Conservation (phyloP, 192 early-diverging fungal genomes). For the Podila verticillata region DNA sequence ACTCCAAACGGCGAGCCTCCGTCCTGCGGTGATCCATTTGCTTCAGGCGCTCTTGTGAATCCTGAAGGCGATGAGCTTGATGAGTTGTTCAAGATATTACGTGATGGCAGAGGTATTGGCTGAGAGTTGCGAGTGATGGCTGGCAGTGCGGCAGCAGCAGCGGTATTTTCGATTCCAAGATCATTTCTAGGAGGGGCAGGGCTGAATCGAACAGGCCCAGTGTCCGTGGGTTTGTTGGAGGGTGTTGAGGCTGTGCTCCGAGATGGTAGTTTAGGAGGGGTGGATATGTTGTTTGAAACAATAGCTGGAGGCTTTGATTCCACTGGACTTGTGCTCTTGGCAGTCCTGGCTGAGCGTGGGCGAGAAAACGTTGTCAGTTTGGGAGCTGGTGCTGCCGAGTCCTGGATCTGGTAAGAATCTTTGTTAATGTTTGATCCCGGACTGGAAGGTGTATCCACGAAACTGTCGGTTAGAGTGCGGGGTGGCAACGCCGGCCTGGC, state of each 20-base stretch:
- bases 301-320: background rate
- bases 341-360: conserved; percentile 55
- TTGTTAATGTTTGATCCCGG: background rate
- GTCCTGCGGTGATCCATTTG: background rate
- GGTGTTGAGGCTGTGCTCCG: background rate
- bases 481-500: conserved; percentile 28
- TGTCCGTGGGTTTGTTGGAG: conserved; percentile 2
- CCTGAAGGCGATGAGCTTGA: background rate
- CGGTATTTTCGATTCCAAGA: background rate
- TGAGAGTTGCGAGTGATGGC: conserved; percentile 28
- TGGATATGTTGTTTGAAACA: background rate
- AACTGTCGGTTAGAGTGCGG: conserved; percentile 15
- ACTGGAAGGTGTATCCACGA: conserved; percentile 13
- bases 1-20: conserved; percentile 25
- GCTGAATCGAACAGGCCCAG: conserved; percentile 33
- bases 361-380: conserved; percentile 49
- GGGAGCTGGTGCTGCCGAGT: conserved; percentile 29
- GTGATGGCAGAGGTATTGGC: conserved; percentile 33
- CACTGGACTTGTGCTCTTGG: conserved; percentile 8
- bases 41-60: background rate
- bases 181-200: conserved; percentile 4
- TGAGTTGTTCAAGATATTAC: conserved; percentile 1
- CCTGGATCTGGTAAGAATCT: conserved; percentile 22
- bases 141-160: conserved; percentile 12
- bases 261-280: conserved; percentile 31